Conservation (phyloP, 129 eudicot genomes). For the Lonicera japonica region DNA sequence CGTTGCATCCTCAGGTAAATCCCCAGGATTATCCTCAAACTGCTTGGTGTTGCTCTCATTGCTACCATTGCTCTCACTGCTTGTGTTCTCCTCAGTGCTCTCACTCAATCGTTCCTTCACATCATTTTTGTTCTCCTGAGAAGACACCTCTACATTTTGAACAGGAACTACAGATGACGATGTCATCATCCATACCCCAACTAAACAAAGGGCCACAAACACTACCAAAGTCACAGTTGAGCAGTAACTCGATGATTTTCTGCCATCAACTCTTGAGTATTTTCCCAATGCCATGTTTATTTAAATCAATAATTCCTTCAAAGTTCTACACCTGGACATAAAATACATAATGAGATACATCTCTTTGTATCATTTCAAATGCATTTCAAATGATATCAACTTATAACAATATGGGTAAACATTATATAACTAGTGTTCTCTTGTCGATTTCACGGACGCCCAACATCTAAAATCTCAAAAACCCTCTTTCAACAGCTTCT, state of each 20-base stretch:
- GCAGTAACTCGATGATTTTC: slow-evolving; percentile 66
- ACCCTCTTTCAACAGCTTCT: no score
- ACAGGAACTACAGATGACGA: slow-evolving; percentile 78
- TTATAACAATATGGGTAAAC: no score
- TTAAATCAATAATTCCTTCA: not conserved
- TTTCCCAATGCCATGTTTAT: slow-evolving; percentile 70
- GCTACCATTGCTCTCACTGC: slow-evolving; percentile 16
- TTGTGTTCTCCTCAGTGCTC: slow-evolving; percentile 20
- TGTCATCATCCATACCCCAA: slow-evolving; percentile 98
- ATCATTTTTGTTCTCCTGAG: slow-evolving; percentile 41
- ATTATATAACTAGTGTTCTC: no score
- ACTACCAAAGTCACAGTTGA: slow-evolving; percentile 78
- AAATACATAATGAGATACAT: not conserved
- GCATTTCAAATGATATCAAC: not conserved
- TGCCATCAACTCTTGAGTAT: slow-evolving; percentile 72
- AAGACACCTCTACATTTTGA: slow-evolving; percentile 39
- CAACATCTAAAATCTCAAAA: no score
- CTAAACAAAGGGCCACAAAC: slow-evolving; percentile 84
- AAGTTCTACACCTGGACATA: not conserved
- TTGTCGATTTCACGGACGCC: no score
- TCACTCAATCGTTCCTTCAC: slow-evolving; percentile 29
- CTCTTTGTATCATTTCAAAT: not conserved
- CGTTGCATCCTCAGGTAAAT: slow-evolving; percentile 90
- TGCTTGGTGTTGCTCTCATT: slow-evolving; percentile 45
- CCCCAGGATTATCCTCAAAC: slow-evolving; percentile 84